Percentiles rank a stretch among this genome's conserved stretches.
Conservation (phyloP, 441 rosid species). For the Adansonia madagascariensis region DNA sequence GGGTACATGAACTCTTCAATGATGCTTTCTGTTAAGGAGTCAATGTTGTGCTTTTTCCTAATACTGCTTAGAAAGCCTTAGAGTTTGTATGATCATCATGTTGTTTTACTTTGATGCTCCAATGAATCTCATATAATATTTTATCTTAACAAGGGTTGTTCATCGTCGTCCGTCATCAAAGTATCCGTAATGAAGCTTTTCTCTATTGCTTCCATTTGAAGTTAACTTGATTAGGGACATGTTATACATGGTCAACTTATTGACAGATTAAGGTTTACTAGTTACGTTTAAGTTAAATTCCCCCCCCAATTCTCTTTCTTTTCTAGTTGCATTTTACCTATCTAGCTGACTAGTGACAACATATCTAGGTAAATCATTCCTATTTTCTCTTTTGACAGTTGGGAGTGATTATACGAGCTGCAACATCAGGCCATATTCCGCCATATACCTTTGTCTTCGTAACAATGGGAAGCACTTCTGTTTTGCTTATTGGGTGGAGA, state of each 20-base stretch:
- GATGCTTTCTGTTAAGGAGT: neutral
- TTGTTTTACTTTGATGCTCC: neutral
- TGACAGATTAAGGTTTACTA: neutral
- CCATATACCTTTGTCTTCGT: slow-evolving; percentile 63
- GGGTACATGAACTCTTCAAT: neutral
- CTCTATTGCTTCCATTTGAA: neutral
- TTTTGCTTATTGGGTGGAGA: slow-evolving; percentile 85
- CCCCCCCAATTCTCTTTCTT: neutral
- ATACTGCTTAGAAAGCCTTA: neutral
- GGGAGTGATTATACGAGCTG: slow-evolving; percentile 69
- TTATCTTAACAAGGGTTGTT: neutral
- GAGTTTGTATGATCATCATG: neutral
- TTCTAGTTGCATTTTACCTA: neutral
- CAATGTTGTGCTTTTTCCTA: neutral
- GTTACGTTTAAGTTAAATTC: neutral
- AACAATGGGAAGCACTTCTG: slow-evolving; percentile 85
- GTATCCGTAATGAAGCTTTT: neutral
- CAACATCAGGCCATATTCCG: slow-evolving; percentile 65
- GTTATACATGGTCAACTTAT: neutral
- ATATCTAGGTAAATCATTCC: neutral
- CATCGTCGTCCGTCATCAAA: neutral
- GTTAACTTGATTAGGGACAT: neutral
- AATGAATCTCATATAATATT: neutral
- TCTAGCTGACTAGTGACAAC: neutral
- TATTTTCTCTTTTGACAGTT: slow-evolving; percentile 49